These are phyloP conservation scores for Kernera saxatilis DNA, from an alignment of 345 rosid genomes.

Conservation along the genomic window DNA sequence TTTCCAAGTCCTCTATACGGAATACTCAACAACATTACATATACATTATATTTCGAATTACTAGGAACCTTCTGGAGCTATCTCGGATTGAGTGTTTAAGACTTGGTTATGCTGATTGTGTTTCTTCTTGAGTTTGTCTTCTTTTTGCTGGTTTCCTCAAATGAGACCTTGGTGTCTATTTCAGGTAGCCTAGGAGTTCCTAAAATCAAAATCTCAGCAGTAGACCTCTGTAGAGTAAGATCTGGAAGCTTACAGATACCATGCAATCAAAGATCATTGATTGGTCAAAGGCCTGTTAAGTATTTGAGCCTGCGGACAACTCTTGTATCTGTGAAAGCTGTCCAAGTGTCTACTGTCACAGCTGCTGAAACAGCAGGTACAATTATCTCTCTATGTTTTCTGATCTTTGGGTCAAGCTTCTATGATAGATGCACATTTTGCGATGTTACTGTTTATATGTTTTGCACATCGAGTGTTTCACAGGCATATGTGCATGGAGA, in stretches of 20 bases:
- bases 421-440: neutral
- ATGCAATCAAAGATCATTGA: slow-evolving; percentile 13
- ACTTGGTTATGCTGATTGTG: neutral
- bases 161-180: neutral
- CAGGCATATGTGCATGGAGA: neutral
- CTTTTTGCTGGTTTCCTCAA: neutral
- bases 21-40: neutral
- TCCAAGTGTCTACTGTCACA: slow-evolving; percentile 21
- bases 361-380: slow-evolving; percentile 19
- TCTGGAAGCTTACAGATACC: slow-evolving; percentile 16
- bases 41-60: neutral
- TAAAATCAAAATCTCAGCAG: slow-evolving; percentile 23
- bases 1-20: neutral
- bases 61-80: neutral
- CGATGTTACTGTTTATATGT: neutral
- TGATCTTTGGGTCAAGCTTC: neutral
- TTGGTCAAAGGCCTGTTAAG: slow-evolving; percentile 13
- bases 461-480: neutral
- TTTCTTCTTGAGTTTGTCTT: neutral
- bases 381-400: neutral
- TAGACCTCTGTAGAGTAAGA: slow-evolving; percentile 13
- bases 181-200: slow-evolving; percentile 39
- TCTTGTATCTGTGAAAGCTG: slow-evolving; percentile 17
- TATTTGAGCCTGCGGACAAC: slow-evolving; percentile 15
- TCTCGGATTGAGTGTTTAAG: neutral